Evolutionary conservation across 163 green algal genomes (phyloP).

Genomic region (Scenedesmus sp.): DNA sequence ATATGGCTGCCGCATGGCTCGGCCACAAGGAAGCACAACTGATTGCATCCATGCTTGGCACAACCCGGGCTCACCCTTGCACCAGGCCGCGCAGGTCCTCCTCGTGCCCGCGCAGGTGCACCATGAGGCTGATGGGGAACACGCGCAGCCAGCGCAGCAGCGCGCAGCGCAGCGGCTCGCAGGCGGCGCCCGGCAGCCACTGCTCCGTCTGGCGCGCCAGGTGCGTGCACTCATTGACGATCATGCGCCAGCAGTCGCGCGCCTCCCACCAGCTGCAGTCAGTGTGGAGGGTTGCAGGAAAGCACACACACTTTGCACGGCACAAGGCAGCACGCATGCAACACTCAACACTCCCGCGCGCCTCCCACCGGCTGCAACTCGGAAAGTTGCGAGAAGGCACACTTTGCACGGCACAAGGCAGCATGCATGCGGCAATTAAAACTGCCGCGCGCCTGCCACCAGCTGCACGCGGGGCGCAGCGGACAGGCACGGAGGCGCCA

Average conservation of each 20-base stretch:
- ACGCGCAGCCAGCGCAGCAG: conserved; percentile 55
- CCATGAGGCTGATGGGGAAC: conserved; percentile 47
- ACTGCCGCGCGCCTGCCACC: neutral
- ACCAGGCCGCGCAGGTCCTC: conserved; percentile 4
- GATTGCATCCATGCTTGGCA: too few species aligned
- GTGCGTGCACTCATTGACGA: conserved; percentile 51
- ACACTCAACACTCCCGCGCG: too few species aligned
- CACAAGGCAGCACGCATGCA: neutral
- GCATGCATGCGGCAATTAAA: too few species aligned
- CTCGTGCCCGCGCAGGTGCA: conserved; percentile 22
- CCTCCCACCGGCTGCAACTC: neutral
- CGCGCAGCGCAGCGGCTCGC: conserved; percentile 2
- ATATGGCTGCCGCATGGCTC: too few species aligned
- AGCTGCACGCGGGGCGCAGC: neutral
- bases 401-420: neutral
- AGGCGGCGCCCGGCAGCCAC: conserved; percentile 30
- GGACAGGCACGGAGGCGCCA: too few species aligned
- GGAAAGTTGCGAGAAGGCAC: too few species aligned
- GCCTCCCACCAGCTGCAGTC: conserved; percentile 50
- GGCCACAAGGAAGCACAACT: too few species aligned
- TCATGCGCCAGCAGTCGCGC: conserved; percentile 31
- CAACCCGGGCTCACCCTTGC: neutral
- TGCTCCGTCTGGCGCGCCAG: conserved; percentile 39
- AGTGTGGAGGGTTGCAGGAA: neutral
- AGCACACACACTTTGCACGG: too few species aligned